A percentile compares a stretch with the other conserved stretches of the same genome.
Conservation (phyloP, 2,329 filamentous ascomycete genomes). For the Bipolaris zeicola region DNA sequence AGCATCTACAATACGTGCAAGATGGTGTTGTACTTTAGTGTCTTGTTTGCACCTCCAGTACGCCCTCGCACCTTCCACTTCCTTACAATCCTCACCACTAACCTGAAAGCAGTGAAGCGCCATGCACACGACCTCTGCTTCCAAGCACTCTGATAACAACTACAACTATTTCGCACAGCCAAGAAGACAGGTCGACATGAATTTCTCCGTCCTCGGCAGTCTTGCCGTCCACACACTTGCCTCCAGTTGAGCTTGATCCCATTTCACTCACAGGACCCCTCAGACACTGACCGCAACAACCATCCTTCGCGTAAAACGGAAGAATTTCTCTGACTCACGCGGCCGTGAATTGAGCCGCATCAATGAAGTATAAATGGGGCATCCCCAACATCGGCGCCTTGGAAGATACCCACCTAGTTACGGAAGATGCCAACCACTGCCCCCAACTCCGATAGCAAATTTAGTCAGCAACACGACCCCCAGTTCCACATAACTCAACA, state of each 20-base stretch:
- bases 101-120: background rate
- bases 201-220: background rate
- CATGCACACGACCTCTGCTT: background rate
- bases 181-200: conserved; percentile 3
- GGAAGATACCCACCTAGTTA: conserved; percentile 1
- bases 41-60: background rate
- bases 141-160: background rate
- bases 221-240: background rate
- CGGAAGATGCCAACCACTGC: conserved; percentile 8
- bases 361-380: conserved; percentile 13
- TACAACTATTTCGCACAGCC: background rate
- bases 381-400: conserved; percentile 15
- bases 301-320: background rate
- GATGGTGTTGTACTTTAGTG: background rate
- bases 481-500: conserved; percentile 54
- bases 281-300: background rate
- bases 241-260: background rate
- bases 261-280: background rate
- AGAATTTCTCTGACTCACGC: conserved; percentile 3
- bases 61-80: background rate
- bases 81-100: background rate
- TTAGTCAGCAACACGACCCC: conserved; percentile 29
- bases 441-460: conserved; percentile 15
- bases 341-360: background rate
- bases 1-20: background rate